Base-by-base conservation (phyloP, 1,139 yeast species). In the Protomyces macrosporus region DNA sequence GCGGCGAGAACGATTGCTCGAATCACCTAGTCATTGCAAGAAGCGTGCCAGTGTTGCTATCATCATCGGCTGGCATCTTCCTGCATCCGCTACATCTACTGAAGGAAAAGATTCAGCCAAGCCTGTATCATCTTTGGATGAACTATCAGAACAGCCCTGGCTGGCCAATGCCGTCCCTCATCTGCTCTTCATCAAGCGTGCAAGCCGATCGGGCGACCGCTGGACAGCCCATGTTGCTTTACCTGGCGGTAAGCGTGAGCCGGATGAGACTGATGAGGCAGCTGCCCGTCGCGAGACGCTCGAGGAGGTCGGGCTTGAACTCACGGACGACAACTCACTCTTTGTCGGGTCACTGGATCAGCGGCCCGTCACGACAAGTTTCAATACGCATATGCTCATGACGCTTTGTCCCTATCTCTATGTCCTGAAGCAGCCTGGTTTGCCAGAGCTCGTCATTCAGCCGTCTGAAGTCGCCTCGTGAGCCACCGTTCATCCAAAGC, bases 201-300 rank as follows among this genome's bases (percentile, higher is more conserved):
- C 78, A 0, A 67, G 71, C 1, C 69, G 77, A 30, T 69, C 67
- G 4, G 68, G 75, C 2, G 79, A 77, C 64, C 69, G 77, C n/a
- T 77, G 79, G 79, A 75, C 79, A 4, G 76, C 77, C 10, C 79
- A 77, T 66, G 72, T 77, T 53, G 79, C 79, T 0, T 66, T 77
- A 1, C 79, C 79, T 0, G 79, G 79, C 1, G 79, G 79, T 1
- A 69, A 73, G 32, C 70, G 76, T 10, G 79, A 77, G 54, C 71
- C 73, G 3, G 74, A 69, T 5, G 72, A 68, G 23, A 69, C 73
- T 30, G 77, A 75, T 59, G 45, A 71, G 9, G 73, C 70, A 14
- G 71, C 76, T 1, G 79, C 79, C 0, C 67, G 71, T 6, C 72
- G 79, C 3, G 79, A 77, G 63, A 70, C 79, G 0, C 39, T 10